These are phyloP conservation scores for Chlamydomonas sp. DNA, from an alignment of 139 green algal genomes.

Conservation along the genomic window DNA sequence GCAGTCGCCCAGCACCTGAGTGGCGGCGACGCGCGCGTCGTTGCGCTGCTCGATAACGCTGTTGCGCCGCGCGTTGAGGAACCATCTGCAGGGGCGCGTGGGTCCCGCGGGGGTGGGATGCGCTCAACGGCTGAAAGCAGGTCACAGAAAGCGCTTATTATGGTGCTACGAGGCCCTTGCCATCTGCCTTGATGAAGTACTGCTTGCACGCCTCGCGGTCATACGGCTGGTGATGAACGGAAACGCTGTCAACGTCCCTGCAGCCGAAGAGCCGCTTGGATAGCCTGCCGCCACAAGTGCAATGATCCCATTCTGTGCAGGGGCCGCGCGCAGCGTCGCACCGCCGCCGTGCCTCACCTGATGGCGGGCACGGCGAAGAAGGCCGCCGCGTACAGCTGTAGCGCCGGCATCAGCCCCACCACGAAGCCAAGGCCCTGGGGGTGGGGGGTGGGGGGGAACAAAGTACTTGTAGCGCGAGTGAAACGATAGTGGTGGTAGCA, in stretches of 20 bases:
- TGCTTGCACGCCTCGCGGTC: neutral
- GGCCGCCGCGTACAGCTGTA: conserved; percentile 85
- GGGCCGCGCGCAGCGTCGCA: neutral
- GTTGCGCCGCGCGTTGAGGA: conserved; percentile 64
- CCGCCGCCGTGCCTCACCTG: conserved; percentile 47
- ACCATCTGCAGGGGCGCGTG: neutral
- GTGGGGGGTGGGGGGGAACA: neutral
- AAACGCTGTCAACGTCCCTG: neutral
- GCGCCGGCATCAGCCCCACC: conserved; percentile 32
- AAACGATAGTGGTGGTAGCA: too few species aligned
- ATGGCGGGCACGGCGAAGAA: conserved; percentile 91
- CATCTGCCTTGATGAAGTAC: neutral
- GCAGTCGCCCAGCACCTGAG: neutral
- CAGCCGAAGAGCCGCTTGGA: neutral
- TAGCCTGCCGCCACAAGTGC: neutral
- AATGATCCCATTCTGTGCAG: neutral
- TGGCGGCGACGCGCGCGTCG: conserved; percentile 54
- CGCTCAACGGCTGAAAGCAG: too few species aligned
- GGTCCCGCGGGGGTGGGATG: neutral
- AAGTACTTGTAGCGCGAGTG: too few species aligned
- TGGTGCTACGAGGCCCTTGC: neutral
- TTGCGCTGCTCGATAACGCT: conserved; percentile 82
- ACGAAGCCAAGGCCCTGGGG: conserved; percentile 36
- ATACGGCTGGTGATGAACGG: neutral
- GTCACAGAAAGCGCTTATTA: neutral